Conservation (phyloP, 768 basidiomycete species). For the Mrakia frigida region DNA sequence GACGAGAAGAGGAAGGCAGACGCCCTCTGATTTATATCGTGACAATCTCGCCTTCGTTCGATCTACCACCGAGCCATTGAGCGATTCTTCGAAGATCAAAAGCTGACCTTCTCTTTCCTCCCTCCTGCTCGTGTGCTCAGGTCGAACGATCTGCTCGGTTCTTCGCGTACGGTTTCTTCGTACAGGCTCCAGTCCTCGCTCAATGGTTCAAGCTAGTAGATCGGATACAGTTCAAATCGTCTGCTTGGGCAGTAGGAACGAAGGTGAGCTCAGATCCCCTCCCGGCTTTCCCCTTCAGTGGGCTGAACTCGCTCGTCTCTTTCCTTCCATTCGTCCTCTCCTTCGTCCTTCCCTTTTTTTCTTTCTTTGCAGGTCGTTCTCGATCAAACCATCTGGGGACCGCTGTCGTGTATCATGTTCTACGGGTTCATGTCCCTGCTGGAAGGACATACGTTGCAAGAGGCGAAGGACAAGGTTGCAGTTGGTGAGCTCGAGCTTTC, state of each 20-base stretch:
- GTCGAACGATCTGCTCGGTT: conserved; percentile 23
- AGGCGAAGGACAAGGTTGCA: conserved; percentile 20
- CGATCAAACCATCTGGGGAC: conserved; percentile 25
- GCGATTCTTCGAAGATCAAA: no score
- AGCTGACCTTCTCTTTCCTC: background rate
- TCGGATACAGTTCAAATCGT: conserved; percentile 17
- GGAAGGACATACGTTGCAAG: conserved; percentile 20
- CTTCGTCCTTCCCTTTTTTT: background rate
- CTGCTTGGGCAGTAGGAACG: background rate
- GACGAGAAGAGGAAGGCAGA: background rate
- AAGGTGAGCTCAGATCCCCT: conserved; percentile 19
- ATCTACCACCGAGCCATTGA: no score
- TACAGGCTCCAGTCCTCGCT: conserved; percentile 26
- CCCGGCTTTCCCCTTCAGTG: background rate
- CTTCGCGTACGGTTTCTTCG: conserved; percentile 27
- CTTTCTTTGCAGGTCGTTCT: conserved; percentile 1
- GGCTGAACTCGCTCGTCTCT: no score
- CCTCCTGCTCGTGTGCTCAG: background rate
- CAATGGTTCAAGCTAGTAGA: conserved; percentile 32
- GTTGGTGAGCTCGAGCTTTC: background rate
- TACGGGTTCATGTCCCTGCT: conserved; percentile 20
- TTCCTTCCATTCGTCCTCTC: no score
- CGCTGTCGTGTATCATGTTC: conserved; percentile 20
- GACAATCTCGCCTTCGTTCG: no score
- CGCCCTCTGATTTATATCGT: no score